Evolutionary conservation across 768 basidiomycete genomes (phyloP), one percentile per base, ranked within the genome.

Genomic region (Hortiboletus campestris): DNA sequence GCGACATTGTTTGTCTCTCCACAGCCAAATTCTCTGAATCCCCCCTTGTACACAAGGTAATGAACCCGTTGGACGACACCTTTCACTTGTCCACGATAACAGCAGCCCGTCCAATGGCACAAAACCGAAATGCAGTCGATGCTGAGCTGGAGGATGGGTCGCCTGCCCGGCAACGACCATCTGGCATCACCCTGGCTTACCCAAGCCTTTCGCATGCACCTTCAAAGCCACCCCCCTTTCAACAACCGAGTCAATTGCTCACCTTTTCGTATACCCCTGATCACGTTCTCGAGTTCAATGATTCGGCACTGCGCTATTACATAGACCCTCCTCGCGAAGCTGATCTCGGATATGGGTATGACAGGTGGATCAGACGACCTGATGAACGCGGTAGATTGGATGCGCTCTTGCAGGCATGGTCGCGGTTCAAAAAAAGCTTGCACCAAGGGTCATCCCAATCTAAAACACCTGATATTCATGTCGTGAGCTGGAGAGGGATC

Each of bases 401-500:
- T 62, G 72, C 78, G 2, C 76, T 94, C 38, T 74, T 94, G 57
- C 76, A 71, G 56, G 89, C 84, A 0, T 78, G 82, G 61, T 75
- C 73, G 47, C 77, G 75, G 48, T 73, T 76, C 54, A 78, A 76
- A 51, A 63, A 56, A 35, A 70, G 67, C 56, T 63, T 75, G 48
- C 70, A 73, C 35, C 55, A 66, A 1, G 64, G 71, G 29, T 63
- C 61, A 22, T 67, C 58, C 62, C 49, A 55, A 29, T 55, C 61
- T 8, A 60, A 43, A 47, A 19, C 45, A 19, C 75, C 73, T 25
- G 82, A 80, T 51, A 76, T 87, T 28, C 80, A 77, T 1, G 79
- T 87, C 29, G 76, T 89, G 49, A 75, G 80, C 11, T 94, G 91
- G 91, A 78, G 91, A 64, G 91, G 91, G 12, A 80, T 92, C 49